A percentile compares a stretch with the other conserved stretches of the same genome.
phyloP scores from a whole-genome alignment of 2,329 filamentous ascomycete species.

The Penicillium sp. region DNA sequence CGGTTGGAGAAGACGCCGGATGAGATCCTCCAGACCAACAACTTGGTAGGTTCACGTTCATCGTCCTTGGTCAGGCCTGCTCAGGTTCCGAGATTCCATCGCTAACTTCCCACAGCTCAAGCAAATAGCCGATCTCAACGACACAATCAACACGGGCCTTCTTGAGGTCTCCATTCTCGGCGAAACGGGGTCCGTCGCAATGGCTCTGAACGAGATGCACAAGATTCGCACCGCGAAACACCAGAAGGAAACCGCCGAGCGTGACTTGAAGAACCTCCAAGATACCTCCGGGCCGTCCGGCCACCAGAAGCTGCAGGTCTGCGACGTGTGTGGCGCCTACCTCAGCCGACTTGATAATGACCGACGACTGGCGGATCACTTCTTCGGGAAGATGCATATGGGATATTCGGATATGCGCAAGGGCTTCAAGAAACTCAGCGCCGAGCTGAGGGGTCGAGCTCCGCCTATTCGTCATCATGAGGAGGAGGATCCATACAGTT shows the following conservation, averaged over 20 bases:
- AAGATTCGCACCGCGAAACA: slow-evolving; percentile 78
- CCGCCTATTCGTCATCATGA: slow-evolving; percentile 60
- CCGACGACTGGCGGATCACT: slow-evolving; percentile 89
- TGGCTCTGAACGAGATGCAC: slow-evolving; percentile 85
- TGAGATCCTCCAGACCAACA: slow-evolving; percentile 93
- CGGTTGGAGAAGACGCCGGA: slow-evolving; percentile 96
- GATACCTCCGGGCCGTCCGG: slow-evolving; percentile 92
- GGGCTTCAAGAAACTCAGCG: slow-evolving; percentile 81
- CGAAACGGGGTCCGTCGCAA: slow-evolving; percentile 75
- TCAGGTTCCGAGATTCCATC: too few relatives aligned
- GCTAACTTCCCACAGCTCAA: slow-evolving; percentile 60
- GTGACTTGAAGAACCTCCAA: slow-evolving; percentile 83
- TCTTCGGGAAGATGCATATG: slow-evolving; percentile 99
- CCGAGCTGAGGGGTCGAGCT: slow-evolving; percentile 76
- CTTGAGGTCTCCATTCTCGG: slow-evolving; percentile 84
- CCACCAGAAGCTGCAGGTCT: slow-evolving; percentile 97
- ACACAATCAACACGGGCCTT: slow-evolving; percentile 77
- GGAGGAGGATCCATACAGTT: slow-evolving; percentile 55
- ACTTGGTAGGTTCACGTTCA: slow-evolving; percentile 56
- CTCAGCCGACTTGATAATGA: slow-evolving; percentile 92
- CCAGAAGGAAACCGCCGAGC: slow-evolving; percentile 79
- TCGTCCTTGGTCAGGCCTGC: not conserved
- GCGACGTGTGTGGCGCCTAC: slow-evolving; percentile 97
- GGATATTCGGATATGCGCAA: slow-evolving; percentile 98
- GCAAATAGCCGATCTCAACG: slow-evolving; percentile 76